Base-by-base conservation (phyloP, 2,329 filamentous ascomycete species). In the Colletotrichum paranaense region DNA sequence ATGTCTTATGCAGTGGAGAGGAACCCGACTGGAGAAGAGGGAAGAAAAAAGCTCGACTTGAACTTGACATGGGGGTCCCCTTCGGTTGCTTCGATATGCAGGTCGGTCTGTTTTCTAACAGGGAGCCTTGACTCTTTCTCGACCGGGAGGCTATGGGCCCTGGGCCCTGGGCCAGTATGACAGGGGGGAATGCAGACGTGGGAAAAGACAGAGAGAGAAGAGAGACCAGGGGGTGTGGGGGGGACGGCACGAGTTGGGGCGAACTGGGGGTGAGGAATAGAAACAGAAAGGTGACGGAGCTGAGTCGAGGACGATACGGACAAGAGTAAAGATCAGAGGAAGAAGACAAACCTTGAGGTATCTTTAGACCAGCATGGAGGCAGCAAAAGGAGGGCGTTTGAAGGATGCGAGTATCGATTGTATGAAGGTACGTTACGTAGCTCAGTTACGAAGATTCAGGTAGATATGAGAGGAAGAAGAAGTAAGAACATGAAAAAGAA, bases 151-250 rank as follows among this genome's bases (percentile, higher is more conserved):
- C 60, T 56, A 63, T 64, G 72, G 63, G 68, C 58, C 72, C 58
- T 72, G 62, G 53, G 35, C 67, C 19, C 53, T 72, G 57, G 58
- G 35, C 67, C 19, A 65, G 80, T 79, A 77, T 75, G 76, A 76
- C 77, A 78, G 74, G 79, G 79, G 79, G 79, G 79, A 79, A 68
- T 63, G 64, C 57, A 62, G 35, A 52, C 7, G 42, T 22, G 42
- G 42, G 62, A 72, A 59, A 59, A 30, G 30, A 57, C 26, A 30
- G 52, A 46, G 67, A 62, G 55, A 28, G 60, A 59, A 66, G 63
- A 65, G 62, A 42, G 67, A 58, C 46, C 32, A 24, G 35, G 24
- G 59, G 63, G 62, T 60, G 69, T 63, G 68, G 63, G 46, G 38
- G 69, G 62, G 38, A 69, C 56, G 70, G 70, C 38, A 64, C 70